Base-by-base conservation (phyloP, 768 basidiomycete genomes). In the Leccinum obscurum region DNA sequence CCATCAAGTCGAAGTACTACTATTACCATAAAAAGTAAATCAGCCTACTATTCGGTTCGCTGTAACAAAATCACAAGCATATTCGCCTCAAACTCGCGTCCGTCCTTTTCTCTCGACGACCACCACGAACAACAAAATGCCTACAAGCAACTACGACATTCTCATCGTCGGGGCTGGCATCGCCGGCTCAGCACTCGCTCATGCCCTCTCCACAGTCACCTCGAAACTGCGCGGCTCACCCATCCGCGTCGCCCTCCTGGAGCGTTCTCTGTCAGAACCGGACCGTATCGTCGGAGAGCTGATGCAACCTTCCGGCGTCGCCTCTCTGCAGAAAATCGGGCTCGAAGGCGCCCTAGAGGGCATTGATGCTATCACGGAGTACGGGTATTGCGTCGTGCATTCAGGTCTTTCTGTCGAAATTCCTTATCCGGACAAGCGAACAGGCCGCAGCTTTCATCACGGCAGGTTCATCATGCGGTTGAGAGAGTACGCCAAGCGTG, bases 211-310 rank as follows among this genome's bases (percentile, higher is more conserved):
- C 4, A 79, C 81, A 1, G 68, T 83, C 10, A 78, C 82, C 3
- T 68, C 73, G 3, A 65, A 72, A 55, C 62, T 70, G 44, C 79
- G 84, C 46, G 53, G 73, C 20, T 77, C 77, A 56, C 89, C 89
- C 14, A 83, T 94, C 20, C 83, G 86, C 22, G 87, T 98, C 64
- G 89, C 89, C 17, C 77, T 98, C 0, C 79, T 99, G 57, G 97
- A 99, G 75, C 87, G 96, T 11, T 96, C 95, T 14, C 82, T 98
- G 4, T 82, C 89, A 0, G 90, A 93, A 72, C 97, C 97, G 0
- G 94, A 98, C 80, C 84, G 97, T 17, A 98, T 99, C 65, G 97
- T 98, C 35, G 97, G 97, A 26, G 97, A 99, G 73, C 85, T 98
- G 1, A 78, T 99, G 24, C 97, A 99, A 69, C 97, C 97, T 2